Percentiles rank a stretch among this genome's conserved stretches.
These are phyloP conservation scores for Tulasnella sp. DNA, from an alignment of 768 basidiomycete species.

Conservation along the genomic window DNA sequence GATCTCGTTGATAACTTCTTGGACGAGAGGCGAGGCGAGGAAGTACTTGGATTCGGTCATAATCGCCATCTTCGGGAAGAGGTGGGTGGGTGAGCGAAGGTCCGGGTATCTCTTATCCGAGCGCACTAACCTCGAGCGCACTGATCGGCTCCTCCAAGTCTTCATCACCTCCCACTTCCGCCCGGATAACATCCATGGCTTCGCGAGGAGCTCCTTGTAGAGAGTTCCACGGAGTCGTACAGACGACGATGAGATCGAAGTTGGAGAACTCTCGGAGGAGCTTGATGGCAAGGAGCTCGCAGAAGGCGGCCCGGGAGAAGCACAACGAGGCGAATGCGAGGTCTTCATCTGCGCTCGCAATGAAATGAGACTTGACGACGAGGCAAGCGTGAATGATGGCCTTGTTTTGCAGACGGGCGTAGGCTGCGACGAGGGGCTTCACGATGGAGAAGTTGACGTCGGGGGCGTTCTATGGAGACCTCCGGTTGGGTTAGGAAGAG, in stretches of 20 bases:
- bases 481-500: neutral
- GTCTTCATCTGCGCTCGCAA: slow-evolving; percentile 53
- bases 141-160: slow-evolving; percentile 60
- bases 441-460: slow-evolving; percentile 75
- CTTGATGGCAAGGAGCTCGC: slow-evolving; percentile 85
- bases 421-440: slow-evolving; percentile 60
- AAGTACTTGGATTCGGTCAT: slow-evolving; percentile 76
- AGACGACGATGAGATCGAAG: slow-evolving; percentile 63
- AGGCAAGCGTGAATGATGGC: slow-evolving; percentile 61
- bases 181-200: slow-evolving; percentile 56
- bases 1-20: slow-evolving; percentile 79
- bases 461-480: slow-evolving; percentile 39
- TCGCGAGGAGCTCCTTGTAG: slow-evolving; percentile 61
- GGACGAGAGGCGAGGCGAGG: slow-evolving; percentile 69
- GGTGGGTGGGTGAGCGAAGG: neutral
- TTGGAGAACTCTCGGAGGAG: slow-evolving; percentile 63
- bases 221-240: slow-evolving; percentile 79
- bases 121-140: slow-evolving; percentile 61
- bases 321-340: slow-evolving; percentile 70
- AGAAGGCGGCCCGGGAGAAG: slow-evolving; percentile 58
- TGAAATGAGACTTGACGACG: slow-evolving; percentile 68
- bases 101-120: slow-evolving; percentile 21
- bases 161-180: slow-evolving; percentile 45
- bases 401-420: slow-evolving; percentile 65
- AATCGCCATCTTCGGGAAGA: slow-evolving; percentile 64